Evolutionary conservation across 106 monocot genomes (phyloP).

Genomic region (Apostasia ramifera): DNA sequence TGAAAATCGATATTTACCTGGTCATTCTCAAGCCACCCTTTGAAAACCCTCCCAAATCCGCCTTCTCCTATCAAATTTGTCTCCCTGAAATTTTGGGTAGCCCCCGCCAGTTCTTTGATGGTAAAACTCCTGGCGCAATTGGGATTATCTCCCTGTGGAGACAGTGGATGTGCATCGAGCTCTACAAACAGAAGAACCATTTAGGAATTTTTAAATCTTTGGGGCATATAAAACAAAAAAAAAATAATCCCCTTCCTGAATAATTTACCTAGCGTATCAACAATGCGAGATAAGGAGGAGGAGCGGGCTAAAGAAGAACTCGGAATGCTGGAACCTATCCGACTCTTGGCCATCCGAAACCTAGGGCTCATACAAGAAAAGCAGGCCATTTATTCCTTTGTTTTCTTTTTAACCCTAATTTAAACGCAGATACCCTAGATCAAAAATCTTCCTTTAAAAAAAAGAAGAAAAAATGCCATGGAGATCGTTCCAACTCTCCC

Average conservation of each 20-base stretch:
- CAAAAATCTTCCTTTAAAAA: too few relatives aligned
- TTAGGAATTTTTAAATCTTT: too few relatives aligned
- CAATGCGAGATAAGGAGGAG: slow-evolving; percentile 14
- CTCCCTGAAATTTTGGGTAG: slow-evolving; percentile 24
- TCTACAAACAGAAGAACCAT: neutral
- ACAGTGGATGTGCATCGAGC: neutral
- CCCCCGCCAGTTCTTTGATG: slow-evolving; percentile 1
- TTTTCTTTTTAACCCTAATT: too few relatives aligned
- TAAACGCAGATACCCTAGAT: too few relatives aligned
- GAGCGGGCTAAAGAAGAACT: slow-evolving; percentile 7
- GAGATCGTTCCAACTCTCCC: too few relatives aligned
- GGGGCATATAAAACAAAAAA: neutral
- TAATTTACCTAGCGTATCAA: slow-evolving; percentile 22
- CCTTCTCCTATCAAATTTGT: slow-evolving; percentile 12
- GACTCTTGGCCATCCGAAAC: slow-evolving; percentile 4
- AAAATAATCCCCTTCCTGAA: too few relatives aligned
- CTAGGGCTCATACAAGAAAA: slow-evolving; percentile 37
- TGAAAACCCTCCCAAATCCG: slow-evolving; percentile 12
- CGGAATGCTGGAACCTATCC: slow-evolving; percentile 7
- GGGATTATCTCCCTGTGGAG: neutral
- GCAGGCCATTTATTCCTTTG: slow-evolving; percentile 19
- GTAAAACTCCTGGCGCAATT: neutral
- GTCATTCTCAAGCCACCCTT: slow-evolving; percentile 12
- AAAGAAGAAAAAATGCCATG: too few relatives aligned
- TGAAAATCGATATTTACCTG: neutral